Evolutionary conservation across 108 stramenopile species (phyloP), one percentile per base, ranked within the genome.

Genomic region (Fragilariopsis cylindrus): DNA sequence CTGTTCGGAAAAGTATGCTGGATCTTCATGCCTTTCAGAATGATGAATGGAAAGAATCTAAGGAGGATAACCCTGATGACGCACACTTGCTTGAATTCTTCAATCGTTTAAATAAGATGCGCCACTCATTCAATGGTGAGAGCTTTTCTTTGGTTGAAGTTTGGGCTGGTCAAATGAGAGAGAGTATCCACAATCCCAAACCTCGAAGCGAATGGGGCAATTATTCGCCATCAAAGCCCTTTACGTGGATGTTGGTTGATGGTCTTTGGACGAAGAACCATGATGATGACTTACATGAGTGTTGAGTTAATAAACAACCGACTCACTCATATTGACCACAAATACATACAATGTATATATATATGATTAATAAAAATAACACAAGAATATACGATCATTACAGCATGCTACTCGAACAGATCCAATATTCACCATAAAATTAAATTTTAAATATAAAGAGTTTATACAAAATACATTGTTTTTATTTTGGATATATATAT

Each of bases 241-340:
- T 86, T 49, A 82, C 76, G 58, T 86, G 85, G 85, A 69, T 81
- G 54, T 67, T 86, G n/a, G 60, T 60, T 5, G 85, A 86, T 7
- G 85, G 85, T 15, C 74, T 86, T 8, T 86, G 85, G 85, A 70
- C 81, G n/a, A 85, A 85, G 72, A 85, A 85, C 48, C 79, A 74
- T 60, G 48, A 55, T 42, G 30, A 30, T 30, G 30, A 30, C 30
- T 30, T 30, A 30, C 30, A 30, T 30, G 30, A 30, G 30, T 30
- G 30, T 30, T 30, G 30, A 30, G 30, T 30, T 30, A 0, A 30
- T 30, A 30, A 30, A 30, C 30, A 30, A 30, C 30, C 30, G 52
- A 53, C 15, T 15, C 13, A 53, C 52, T 53, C 13, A 53, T 11
- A 11, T 15, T 53, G 52, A 53, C 52, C 3, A 53, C 13, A 53